A percentile compares a stretch with the other conserved stretches of the same genome.
phyloP scores from a whole-genome alignment of 1,284 basidiomycete genomes.

The Cutaneotrichosporon cyanovorans region DNA sequence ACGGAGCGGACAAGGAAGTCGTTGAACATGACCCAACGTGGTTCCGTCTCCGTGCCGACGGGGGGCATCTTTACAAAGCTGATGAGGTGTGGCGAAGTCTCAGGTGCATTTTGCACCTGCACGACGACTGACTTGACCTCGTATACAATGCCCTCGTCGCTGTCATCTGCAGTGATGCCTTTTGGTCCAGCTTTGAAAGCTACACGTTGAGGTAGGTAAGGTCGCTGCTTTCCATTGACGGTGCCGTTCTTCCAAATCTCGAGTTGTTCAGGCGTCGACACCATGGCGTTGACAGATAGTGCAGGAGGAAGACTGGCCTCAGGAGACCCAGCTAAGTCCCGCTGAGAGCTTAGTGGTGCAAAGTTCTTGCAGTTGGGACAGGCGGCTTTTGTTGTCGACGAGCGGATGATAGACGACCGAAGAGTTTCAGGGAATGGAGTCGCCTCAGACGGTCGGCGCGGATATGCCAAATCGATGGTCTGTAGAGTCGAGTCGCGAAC shows the following conservation, averaged over 20 bases:
- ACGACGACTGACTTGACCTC: constrained; percentile 64
- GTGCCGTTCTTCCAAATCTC: constrained; percentile 66
- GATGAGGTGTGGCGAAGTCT: constrained; percentile 76
- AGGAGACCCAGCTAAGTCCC: constrained; percentile 57
- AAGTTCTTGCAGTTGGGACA: constrained; percentile 77
- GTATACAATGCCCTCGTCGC: constrained; percentile 54
- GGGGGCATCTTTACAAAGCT: constrained; percentile 72
- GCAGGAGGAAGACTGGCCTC: constrained; percentile 64
- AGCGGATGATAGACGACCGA: constrained; percentile 67
- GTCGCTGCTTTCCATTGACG: constrained; percentile 14
- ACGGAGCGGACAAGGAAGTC: constrained; percentile 87
- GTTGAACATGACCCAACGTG: constrained; percentile 91
- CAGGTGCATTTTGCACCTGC: constrained; percentile 65
- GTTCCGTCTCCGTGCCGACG: constrained; percentile 49
- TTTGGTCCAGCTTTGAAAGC: constrained; percentile 28
- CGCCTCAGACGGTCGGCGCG: constrained; percentile 9
- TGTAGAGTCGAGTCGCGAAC: constrained; percentile 70
- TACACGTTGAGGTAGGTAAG: constrained; percentile 41
- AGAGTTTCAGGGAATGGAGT: constrained; percentile 60
- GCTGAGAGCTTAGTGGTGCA: constrained; percentile 62
- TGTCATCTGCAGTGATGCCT: constrained; percentile 52
- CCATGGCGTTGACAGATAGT: constrained; percentile 79
- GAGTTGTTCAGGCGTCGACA: constrained; percentile 67
- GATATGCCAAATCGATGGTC: constrained; percentile 77
- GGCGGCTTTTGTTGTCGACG: constrained; percentile 73